Evolutionary conservation across 2,329 filamentous ascomycete species (phyloP), one percentile per base, ranked within the genome.

Genomic region (Xylariales sp.): DNA sequence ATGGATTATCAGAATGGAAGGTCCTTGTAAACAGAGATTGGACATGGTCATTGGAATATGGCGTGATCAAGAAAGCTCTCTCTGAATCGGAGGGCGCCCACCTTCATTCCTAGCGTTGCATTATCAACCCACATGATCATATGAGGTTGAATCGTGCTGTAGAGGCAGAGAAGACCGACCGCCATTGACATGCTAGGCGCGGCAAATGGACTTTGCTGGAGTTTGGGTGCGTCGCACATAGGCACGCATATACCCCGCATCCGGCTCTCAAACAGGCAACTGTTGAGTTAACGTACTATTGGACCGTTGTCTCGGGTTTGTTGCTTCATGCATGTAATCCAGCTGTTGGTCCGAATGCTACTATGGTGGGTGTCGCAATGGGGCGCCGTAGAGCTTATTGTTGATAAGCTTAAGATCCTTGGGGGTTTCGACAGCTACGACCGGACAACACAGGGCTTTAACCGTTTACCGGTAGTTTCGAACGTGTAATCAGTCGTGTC

Each of bases 221-320:
- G 24, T n/a, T 27, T n/a, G n/a, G 8, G 8, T 27, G 24, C n/a
- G 24, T 8, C n/a, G 24, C 24, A 27, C n/a, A 27, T 27, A 8
- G 8, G 8, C 7, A 10, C 9, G 29, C 15, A 7, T 7, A 32
- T 21, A 32, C 38, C 38, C 28, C 38, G 29, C 38, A 32, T 40
- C 28, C 29, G 28, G 25, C 14, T 32, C 38, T 40, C 11, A 40
- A 33, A 40, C 12, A 33, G 38, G 38, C 38, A 33, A 27, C 21
- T 40, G 38, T 33, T 33, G 29, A 40, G 38, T 32, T 22, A 21
- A 14, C 38, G 29, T 18, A 18, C 12, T 8, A 21, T 40, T 40
- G 38, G 29, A 25, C 38, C 18, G 21, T 22, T 40, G 28, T 18
- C 29, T 31, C 15, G 38, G 38, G 19, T 15, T 25, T 28, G 4